Evolutionary conservation across 139 green algal species (phyloP), one percentile per base, ranked within the genome.

Genomic region (Auxenochlorella pyrenoidosa): DNA sequence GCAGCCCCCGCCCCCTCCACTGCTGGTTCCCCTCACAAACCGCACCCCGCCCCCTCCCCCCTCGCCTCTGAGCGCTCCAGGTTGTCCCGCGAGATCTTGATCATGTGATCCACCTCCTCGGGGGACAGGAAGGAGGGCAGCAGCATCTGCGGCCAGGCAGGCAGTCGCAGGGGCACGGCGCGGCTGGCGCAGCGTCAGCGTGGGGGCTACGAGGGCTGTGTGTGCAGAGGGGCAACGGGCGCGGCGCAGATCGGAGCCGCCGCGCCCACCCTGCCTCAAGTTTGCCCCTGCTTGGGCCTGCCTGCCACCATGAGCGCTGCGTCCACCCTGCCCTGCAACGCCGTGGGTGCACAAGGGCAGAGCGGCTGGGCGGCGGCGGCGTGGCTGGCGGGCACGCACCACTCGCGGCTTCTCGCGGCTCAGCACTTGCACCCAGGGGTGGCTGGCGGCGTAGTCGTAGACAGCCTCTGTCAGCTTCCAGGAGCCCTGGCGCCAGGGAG

Each of bases 31-130:
- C 24, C 65, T 12, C 26, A 1, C 65, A 8, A 3, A 3, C 65
- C 30, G 0, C 71, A 32, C 16, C 40, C 59, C 16, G 18, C 75
- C 30, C 44, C 58, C n/a, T 12, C 34, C 19, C 47, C 18, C 44
- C 91, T 6, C 5, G 91, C 89, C 80, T 93, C 78, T 38, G 38
- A 79, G 43, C 85, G 89, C 76, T 86, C 36, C 68, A 93, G 65
- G 66, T 85, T 80, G 58, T 82, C 76, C 0, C 44, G 36, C 47
- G 51, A 68, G 40, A 93, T 24, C 19, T 16, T n/a, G 19, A 93
- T 78, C 36, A 93, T 44, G 84, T 93, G 89, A 0, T 51, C 34
- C 44, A 86, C 83, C 79, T 93, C 90, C 4, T 85, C 73, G 28
- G 88, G 89, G 34, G 73, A 81, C 44, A 92, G 90, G 83, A 92